These are phyloP conservation scores for Kingdonia uniflora DNA, from an alignment of 164 flowering plant species.

Conservation along the genomic window DNA sequence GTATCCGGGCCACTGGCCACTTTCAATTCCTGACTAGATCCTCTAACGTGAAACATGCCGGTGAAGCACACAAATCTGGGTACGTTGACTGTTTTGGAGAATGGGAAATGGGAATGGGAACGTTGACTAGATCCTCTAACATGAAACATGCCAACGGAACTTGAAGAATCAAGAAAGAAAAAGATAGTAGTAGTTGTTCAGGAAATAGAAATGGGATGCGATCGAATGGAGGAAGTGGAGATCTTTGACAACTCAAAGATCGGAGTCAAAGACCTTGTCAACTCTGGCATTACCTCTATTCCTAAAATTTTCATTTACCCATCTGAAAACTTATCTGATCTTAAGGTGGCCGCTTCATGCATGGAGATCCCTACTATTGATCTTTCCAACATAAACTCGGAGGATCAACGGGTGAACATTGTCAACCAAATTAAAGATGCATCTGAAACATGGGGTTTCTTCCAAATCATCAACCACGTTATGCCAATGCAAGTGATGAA, in stretches of 20 bases:
- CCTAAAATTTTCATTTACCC: conserved; percentile 32
- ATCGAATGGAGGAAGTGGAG: conserved; percentile 17
- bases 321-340: conserved; percentile 14
- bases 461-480: conserved; percentile 23
- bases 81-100: too few relatives aligned
- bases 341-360: neutral
- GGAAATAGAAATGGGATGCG: neutral
- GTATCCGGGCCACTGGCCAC: too few relatives aligned
- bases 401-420: conserved; percentile 6
- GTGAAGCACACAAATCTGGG: too few relatives aligned
- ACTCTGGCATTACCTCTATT: conserved; percentile 27
- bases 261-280: conserved; percentile 31
- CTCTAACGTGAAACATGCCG: too few relatives aligned
- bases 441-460: conserved; percentile 20
- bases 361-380: conserved; percentile 15
- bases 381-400: conserved; percentile 10
- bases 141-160: too few relatives aligned
- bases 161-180: too few relatives aligned
- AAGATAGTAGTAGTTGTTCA: too few relatives aligned
- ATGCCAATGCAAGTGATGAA: conserved; percentile 12
- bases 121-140: too few relatives aligned
- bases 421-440: conserved; percentile 18
- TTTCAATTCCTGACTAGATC: too few relatives aligned
- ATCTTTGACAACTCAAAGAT: conserved; percentile 32
- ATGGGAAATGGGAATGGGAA: too few relatives aligned